Base-by-base conservation (phyloP, 164 flowering plant genomes). In the Santalum album region DNA sequence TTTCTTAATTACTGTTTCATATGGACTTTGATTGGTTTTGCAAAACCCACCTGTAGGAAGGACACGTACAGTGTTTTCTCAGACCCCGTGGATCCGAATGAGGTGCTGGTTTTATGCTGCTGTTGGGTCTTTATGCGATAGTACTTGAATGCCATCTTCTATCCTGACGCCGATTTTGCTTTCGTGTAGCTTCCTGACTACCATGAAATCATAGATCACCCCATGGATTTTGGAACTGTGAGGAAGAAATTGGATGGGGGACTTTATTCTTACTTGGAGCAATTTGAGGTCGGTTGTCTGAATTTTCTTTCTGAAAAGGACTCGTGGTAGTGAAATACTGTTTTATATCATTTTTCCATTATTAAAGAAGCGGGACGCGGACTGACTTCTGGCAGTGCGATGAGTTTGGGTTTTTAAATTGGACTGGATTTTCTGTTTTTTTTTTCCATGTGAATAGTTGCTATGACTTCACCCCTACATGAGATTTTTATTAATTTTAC, bases 31-130 rank as follows among this genome's bases (percentile, higher is more conserved):
- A 42, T 36, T 36, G 40, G 40, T 42, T 42, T 18, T 18, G 2
- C 0, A 18, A 42, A 18, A 42, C 21, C 46, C 55, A n/a, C 35
- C 44, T 81, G 73, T 75, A 92, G 96, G 80, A 92, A 89, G 70
- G 99, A 92, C 69, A 81, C 91, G 34, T 74, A 85, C 53, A 82
- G 90, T 6, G 99, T 82, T 22, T 92, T 77, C 65, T 85, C 96
- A 6, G 96, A 92, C 54, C 94, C 99, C 0, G 99, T 89, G 69
- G 99, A 92, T 79, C 94, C 90, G 0, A 65, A 81, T 43, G 96
- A 92, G 95, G 98, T 90, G 58, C 32, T 55, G 64, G 23, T 47
- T 23, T 59, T 54, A 20, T n/a, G 9, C 42, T 38, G 16, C 17
- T 38, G 14, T 38, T 38, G 42, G 42, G 4, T 38, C 3, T 9